A percentile compares a stretch with the other conserved stretches of the same genome.
These are phyloP conservation scores for Botrytis squamosa DNA, from an alignment of 2,329 filamentous ascomycete species.

Conservation along the genomic window DNA sequence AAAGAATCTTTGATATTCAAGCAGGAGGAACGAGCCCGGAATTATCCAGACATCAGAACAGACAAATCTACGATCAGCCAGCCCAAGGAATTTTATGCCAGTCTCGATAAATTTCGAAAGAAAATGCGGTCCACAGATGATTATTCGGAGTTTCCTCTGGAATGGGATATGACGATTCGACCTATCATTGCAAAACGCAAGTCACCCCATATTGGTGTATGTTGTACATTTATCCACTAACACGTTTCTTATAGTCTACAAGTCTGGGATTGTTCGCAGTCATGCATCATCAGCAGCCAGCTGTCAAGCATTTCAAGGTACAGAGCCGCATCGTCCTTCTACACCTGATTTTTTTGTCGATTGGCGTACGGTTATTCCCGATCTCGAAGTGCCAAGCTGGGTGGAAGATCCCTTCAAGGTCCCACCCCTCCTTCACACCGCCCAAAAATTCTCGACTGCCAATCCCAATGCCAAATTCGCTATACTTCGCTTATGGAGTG, in stretches of 20 bases:
- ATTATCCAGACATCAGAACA: constrained; percentile 42
- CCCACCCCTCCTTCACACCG: constrained; percentile 39
- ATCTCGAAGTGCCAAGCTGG: constrained; percentile 31
- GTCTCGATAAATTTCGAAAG: constrained; percentile 28
- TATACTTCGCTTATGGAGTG: constrained; percentile 47
- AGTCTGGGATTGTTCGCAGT: constrained; percentile 46
- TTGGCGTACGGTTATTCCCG: constrained; percentile 37
- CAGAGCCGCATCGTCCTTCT: constrained; percentile 41
- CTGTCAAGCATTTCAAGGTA: constrained; percentile 42
- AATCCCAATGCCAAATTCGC: constrained; percentile 43
- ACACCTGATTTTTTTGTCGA: constrained; percentile 47
- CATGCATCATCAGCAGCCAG: constrained; percentile 32
- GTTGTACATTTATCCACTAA: not conserved
- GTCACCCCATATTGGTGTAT: not conserved
- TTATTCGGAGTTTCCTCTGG: constrained; percentile 38
- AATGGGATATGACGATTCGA: constrained; percentile 44
- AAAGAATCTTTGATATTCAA: constrained; percentile 43
- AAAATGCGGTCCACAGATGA: constrained; percentile 33
- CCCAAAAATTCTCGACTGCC: constrained; percentile 36
- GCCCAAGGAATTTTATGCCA: constrained; percentile 41
- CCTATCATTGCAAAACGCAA: constrained; percentile 45
- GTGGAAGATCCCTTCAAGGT: constrained; percentile 41
- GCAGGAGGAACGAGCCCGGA: constrained; percentile 43
- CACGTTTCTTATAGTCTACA: constrained; percentile 42
- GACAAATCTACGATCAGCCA: constrained; percentile 42